A percentile compares a stretch with the other conserved stretches of the same genome.
phyloP scores from a whole-genome alignment of 495 filamentous ascomycete genomes.

The Xylaria intraflava region DNA sequence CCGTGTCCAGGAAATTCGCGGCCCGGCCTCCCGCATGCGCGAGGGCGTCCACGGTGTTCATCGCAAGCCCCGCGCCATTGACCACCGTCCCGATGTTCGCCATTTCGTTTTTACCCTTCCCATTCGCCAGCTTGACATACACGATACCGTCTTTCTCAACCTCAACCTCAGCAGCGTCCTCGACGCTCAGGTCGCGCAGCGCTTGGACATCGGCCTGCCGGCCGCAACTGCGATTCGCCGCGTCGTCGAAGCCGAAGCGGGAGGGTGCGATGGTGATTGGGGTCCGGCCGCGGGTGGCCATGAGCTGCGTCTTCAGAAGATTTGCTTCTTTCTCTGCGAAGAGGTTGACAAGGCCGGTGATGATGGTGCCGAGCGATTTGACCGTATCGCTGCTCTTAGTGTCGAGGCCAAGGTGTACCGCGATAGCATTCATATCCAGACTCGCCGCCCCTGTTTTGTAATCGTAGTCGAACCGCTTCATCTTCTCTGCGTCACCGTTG shows the following conservation, averaged over 20 bases:
- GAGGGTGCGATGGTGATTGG: conserved; percentile 44
- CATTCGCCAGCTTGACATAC: conserved; percentile 49
- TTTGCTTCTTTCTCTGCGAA: conserved; percentile 67
- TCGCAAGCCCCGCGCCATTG: conserved; percentile 84
- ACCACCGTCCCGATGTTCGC: conserved; percentile 67
- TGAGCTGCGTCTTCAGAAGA: conserved; percentile 45
- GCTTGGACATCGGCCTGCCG: conserved; percentile 61
- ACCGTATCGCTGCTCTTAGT: conserved; percentile 23
- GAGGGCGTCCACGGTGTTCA: conserved; percentile 86
- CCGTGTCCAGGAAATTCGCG: conserved; percentile 84
- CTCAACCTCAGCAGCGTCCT: conserved; percentile 54
- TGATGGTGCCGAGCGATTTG: conserved; percentile 39
- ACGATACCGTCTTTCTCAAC: conserved; percentile 69
- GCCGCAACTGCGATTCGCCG: conserved; percentile 57
- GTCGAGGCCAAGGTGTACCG: conserved; percentile 48
- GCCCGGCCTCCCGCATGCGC: conserved; percentile 55
- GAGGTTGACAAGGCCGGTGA: conserved; percentile 51
- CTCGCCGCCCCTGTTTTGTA: conserved; percentile 40
- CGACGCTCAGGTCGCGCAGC: conserved; percentile 44
- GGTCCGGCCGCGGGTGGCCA: conserved; percentile 25
- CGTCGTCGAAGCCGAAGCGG: conserved; percentile 70
- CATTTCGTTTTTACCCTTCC: conserved; percentile 19
- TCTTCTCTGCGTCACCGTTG: conserved; percentile 25
- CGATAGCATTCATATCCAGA: conserved; percentile 31
- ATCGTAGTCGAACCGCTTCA: conserved; percentile 56